Base-by-base conservation (phyloP, 2,329 filamentous ascomycete species). In the Endocalyx cinctus region DNA sequence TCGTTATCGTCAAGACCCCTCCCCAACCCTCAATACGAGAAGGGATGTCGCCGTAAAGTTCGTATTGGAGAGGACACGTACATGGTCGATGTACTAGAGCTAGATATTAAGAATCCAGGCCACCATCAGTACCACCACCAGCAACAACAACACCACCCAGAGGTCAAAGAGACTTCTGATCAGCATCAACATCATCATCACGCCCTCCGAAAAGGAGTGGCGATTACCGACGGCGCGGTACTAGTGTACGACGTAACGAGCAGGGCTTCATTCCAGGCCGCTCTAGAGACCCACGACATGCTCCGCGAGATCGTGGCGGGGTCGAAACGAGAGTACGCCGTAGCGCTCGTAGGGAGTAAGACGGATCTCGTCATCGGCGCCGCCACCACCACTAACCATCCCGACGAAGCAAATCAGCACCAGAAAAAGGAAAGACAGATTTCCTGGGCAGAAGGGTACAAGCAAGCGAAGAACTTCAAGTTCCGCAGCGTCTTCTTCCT, bases 141-240 rank as follows among this genome's bases (percentile, higher is more conserved):
- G n/a, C n/a, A n/a, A n/a, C n/a, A n/a, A n/a, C n/a, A n/a, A n/a
- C n/a, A n/a, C n/a, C n/a, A n/a, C n/a, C n/a, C n/a, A n/a, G n/a
- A n/a, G n/a, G n/a, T n/a, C n/a, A n/a, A n/a, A n/a, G n/a, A n/a
- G n/a, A n/a, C n/a, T n/a, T n/a, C n/a, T n/a, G n/a, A n/a, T 23
- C 20, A n/a, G 8, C 20, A 23, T 23, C 20, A 23, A 8, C 20
- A 23, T 23, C 20, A 23, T 23, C 20, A 23, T 23, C 50, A 53
- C 5, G 48, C 54, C 20, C 55, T 66, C n/a, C 50, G 50, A 22
- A 55, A 63, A 23, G 62, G 62, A 2, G 45, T 64, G 14, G 46
- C 48, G 33, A 59, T 63, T 27, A 66, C 63, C n/a, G 62, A 66
- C 25, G 62, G 59, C 5, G 61, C 58, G 3, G 42, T 64, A 16